Conservation (phyloP, 2,329 filamentous ascomycete genomes). For the Sphaerulina musiva region DNA sequence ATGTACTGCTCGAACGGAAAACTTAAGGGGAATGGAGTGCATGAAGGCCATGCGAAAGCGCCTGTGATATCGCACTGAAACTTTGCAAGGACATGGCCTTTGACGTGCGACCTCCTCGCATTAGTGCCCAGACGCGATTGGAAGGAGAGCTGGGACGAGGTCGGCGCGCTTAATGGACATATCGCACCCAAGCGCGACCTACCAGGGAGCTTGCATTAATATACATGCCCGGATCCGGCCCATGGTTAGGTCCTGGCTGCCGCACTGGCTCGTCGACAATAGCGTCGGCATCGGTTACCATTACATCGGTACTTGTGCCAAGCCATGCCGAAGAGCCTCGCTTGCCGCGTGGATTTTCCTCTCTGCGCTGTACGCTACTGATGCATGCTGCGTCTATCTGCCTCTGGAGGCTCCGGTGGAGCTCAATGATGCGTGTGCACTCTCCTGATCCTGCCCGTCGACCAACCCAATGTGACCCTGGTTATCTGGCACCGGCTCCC, state of each 20-base stretch:
- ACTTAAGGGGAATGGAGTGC: not conserved
- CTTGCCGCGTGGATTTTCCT: conserved; percentile 10
- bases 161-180: conserved; percentile 10
- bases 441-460: conserved; percentile 17
- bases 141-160: not conserved
- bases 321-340: conserved; percentile 9
- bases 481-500: conserved; percentile 12
- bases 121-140: conserved; percentile 4
- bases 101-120: not conserved
- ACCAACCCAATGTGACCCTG: conserved; percentile 6
- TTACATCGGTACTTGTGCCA: conserved; percentile 10
- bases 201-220: conserved; percentile 10
- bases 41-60: conserved; percentile 9
- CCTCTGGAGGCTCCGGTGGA: conserved; percentile 16
- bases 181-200: conserved; percentile 9
- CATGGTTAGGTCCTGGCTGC: conserved; percentile 2
- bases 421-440: conserved; percentile 21
- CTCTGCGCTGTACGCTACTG: conserved; percentile 18
- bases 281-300: conserved; percentile 8
- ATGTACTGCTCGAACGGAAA: conserved; percentile 15
- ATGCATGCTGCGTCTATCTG: conserved; percentile 15
- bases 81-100: conserved; percentile 3
- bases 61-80: conserved; percentile 1
- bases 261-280: conserved; percentile 6
- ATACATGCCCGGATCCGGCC: conserved; percentile 2